These are phyloP conservation scores for Mortierella antarctica DNA, from an alignment of 192 early-diverging fungal species.

Conservation along the genomic window DNA sequence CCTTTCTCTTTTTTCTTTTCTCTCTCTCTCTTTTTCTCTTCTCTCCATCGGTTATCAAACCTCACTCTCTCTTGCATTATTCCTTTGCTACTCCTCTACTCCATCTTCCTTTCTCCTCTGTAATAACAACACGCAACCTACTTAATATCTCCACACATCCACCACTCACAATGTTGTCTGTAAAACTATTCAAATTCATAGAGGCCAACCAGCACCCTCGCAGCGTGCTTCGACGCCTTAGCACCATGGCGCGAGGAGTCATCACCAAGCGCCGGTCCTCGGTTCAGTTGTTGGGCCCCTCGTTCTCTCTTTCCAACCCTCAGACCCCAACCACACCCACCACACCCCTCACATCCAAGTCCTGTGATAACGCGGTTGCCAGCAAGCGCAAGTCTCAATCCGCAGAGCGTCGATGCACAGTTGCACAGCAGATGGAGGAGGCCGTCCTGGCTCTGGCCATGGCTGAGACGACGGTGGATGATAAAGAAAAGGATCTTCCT, in stretches of 20 bases:
- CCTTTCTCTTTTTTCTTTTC: slow-evolving; percentile 2
- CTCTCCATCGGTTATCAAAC: not conserved
- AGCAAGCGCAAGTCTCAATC: too few species aligned
- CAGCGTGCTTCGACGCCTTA: slow-evolving; percentile 37
- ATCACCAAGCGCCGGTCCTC: slow-evolving; percentile 33
- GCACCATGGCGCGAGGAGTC: slow-evolving; percentile 43
- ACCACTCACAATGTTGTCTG: slow-evolving; percentile 1
- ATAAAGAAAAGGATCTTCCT: too few species aligned
- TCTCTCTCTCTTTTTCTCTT: not conserved
- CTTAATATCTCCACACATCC: not conserved
- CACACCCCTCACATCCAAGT: slow-evolving; percentile 6
- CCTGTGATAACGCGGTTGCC: not conserved
- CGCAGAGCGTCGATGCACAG: too few species aligned
- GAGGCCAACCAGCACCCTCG: slow-evolving; percentile 30
- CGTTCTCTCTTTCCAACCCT: not conserved
- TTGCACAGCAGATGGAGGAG: too few species aligned
- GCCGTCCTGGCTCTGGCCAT: slow-evolving; percentile 3
- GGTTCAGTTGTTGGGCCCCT: not conserved
- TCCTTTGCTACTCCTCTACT: not conserved
- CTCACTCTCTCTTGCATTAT: not conserved
- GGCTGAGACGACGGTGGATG: too few species aligned
- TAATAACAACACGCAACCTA: not conserved
- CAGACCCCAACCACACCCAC: slow-evolving; percentile 13
- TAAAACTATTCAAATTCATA: slow-evolving; percentile 17
- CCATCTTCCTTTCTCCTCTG: not conserved